Base-by-base conservation (phyloP, 1,284 basidiomycete genomes). In the Afroboletus lepidellus region DNA sequence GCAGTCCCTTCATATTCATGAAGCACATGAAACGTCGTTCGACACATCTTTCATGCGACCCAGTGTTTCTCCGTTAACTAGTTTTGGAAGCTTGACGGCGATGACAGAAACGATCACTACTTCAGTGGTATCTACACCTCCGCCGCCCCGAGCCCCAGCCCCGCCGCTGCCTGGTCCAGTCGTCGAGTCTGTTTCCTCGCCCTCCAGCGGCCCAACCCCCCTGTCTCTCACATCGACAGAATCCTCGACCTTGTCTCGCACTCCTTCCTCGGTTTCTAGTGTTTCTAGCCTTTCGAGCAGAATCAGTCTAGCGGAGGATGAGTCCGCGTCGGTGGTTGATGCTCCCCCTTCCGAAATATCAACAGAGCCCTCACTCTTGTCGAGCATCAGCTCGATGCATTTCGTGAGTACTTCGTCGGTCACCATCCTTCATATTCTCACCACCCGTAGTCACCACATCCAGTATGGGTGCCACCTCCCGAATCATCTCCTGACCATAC, bases 11-110 rank as follows among this genome's bases (percentile, higher is more conserved):
- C 78, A 77, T 1, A 61, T 86, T 25, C 78, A 76, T 2, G 84
- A 87, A 45, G 78, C 76, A 1, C 72, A 67, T 2, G 87, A 89
- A 57, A 69, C 62, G 0, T 87, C 85, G 0, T 85, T 83, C 55
- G 87, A 89, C 42, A 79, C 79, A 0, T 80, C 79, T 0, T 69
- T 79, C 53, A 66, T 81, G 62, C 69, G 75, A 34, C 77, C 80
- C 0, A 80, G 72, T 48, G 71, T 73, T 25, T 80, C 79, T 1
- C 79, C 30, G 25, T 66, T 54, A 64, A 76, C 55, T 3, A 71
- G 66, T n/a, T 47, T 70, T 0, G 69, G 56, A 38, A 70, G 59
- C 36, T 51, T 69, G 29, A 66, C 64, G n/a, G 60, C 54, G 20
- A 60, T 77, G 44, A 66, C 76, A 11, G 73, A 77, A 49, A 67